phyloP scores from a whole-genome alignment of 306 rosid genomes.

The Lathyrus tuberosus region DNA sequence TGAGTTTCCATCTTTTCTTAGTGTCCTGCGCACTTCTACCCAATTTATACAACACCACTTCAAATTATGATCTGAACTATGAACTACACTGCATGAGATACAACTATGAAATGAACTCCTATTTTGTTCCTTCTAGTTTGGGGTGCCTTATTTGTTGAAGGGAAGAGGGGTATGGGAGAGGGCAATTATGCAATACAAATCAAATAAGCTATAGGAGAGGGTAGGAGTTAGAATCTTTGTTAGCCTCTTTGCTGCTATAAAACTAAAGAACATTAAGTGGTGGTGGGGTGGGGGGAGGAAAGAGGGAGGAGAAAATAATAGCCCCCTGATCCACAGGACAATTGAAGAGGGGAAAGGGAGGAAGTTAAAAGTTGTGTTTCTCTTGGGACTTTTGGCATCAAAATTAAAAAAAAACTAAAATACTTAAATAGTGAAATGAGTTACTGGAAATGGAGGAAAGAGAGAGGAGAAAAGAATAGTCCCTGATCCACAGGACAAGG shows the following conservation, averaged over 20 bases:
- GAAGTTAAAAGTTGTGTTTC: neutral
- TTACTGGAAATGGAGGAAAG: neutral
- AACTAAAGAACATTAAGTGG: neutral
- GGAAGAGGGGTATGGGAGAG: neutral
- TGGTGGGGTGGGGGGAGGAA: neutral
- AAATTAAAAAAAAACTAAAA: neutral
- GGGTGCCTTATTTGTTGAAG: neutral
- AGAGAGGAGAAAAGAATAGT: constrained; percentile 8
- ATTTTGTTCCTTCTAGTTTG: neutral
- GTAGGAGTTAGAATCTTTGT: neutral
- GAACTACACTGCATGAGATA: neutral
- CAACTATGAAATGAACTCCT: neutral
- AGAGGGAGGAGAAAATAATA: constrained; percentile 9
- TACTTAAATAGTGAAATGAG: constrained; percentile 1
- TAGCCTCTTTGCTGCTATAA: neutral
- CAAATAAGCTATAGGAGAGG: neutral
- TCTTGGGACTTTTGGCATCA: neutral
- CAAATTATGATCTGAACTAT: neutral
- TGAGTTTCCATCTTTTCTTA: neutral
- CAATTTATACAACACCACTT: neutral
- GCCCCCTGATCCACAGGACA: neutral
- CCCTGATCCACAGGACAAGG: neutral
- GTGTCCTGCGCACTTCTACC: neutral
- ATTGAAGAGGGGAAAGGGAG: neutral
- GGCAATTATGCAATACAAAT: neutral